Conservation (phyloP, 2,329 filamentous ascomycete genomes). For the Penicillium janthinellum region DNA sequence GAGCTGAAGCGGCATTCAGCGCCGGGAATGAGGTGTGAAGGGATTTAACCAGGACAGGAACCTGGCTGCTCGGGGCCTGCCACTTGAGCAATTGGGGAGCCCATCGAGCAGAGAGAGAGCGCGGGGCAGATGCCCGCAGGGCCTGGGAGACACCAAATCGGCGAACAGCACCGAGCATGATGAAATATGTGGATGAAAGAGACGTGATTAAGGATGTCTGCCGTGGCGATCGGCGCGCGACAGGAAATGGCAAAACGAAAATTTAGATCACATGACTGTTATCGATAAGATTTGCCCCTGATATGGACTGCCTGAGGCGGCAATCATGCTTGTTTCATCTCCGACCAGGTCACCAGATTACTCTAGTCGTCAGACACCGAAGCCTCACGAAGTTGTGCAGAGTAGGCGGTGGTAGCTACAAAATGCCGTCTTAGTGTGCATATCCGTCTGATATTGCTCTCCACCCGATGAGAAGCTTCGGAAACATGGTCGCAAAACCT, state of each 20-base stretch:
- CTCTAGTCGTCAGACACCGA: too few species aligned
- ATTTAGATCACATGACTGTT: conserved; percentile 26
- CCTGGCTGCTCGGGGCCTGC: conserved; percentile 24
- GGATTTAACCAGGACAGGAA: conserved; percentile 26
- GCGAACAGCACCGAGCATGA: conserved; percentile 45
- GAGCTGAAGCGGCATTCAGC: conserved; percentile 26
- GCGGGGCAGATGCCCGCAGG: conserved; percentile 38
- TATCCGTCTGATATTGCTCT: too few species aligned
- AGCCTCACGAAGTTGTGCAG: too few species aligned
- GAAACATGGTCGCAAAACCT: too few species aligned
- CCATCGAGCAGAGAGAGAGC: conserved; percentile 30
- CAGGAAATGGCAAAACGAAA: conserved; percentile 26
- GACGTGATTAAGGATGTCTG: conserved; percentile 11
- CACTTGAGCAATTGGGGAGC: conserved; percentile 33
- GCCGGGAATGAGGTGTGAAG: conserved; percentile 36
- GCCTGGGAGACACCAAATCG: conserved; percentile 42
- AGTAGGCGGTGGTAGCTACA: too few species aligned
- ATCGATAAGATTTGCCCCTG: conserved; percentile 20
- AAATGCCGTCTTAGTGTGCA: too few species aligned
- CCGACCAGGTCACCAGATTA: too few species aligned
- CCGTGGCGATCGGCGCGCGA: conserved; percentile 15
- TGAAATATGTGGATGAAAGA: conserved; percentile 18
- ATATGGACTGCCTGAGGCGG: conserved; percentile 1
- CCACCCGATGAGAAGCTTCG: too few species aligned
- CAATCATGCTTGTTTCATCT: neutral